Conservation (phyloP, 108 stramenopile genomes). For the Fragilaria crotonensis region DNA sequence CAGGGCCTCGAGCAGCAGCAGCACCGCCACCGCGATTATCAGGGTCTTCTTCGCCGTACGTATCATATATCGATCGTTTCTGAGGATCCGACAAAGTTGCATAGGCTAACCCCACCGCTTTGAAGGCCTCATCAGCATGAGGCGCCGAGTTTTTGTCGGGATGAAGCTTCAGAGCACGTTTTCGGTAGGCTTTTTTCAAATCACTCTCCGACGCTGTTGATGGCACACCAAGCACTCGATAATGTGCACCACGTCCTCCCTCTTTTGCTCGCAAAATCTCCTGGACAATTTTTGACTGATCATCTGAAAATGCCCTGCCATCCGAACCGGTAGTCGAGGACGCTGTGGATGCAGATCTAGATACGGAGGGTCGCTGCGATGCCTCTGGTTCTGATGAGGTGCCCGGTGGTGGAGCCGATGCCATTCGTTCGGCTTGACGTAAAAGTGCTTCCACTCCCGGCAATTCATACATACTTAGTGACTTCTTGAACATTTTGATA, state of each 20-base stretch:
- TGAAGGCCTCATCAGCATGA: slow-evolving; percentile 93
- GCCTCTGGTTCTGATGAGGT: slow-evolving; percentile 7
- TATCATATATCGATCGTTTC: slow-evolving; percentile 85
- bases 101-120: slow-evolving; percentile 86
- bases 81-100: slow-evolving; percentile 78
- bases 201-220: slow-evolving; percentile 52
- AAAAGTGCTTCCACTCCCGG: slow-evolving; percentile 85
- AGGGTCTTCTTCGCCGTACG: slow-evolving; percentile 85
- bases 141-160: slow-evolving; percentile 91
- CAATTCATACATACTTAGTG: slow-evolving; percentile 76
- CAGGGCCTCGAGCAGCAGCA: slow-evolving; percentile 32
- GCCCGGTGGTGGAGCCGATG: slow-evolving; percentile 14
- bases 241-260: slow-evolving; percentile 84
- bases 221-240: slow-evolving; percentile 66
- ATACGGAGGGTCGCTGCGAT: not conserved
- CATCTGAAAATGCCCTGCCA: slow-evolving; percentile 66
- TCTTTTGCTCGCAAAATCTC: slow-evolving; percentile 57
- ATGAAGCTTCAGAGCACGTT: slow-evolving; percentile 82
- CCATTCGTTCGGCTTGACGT: slow-evolving; percentile 41
- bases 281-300: slow-evolving; percentile 56
- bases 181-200: slow-evolving; percentile 88
- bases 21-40: slow-evolving; percentile 79
- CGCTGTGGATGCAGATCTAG: not conserved
- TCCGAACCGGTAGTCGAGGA: slow-evolving; percentile 13
- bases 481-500: slow-evolving; percentile 84